A percentile compares a stretch with the other conserved stretches of the same genome.
These are phyloP conservation scores for Capniomyces stellatus DNA, from an alignment of 371 early-diverging fungal genomes.

Conservation along the genomic window DNA sequence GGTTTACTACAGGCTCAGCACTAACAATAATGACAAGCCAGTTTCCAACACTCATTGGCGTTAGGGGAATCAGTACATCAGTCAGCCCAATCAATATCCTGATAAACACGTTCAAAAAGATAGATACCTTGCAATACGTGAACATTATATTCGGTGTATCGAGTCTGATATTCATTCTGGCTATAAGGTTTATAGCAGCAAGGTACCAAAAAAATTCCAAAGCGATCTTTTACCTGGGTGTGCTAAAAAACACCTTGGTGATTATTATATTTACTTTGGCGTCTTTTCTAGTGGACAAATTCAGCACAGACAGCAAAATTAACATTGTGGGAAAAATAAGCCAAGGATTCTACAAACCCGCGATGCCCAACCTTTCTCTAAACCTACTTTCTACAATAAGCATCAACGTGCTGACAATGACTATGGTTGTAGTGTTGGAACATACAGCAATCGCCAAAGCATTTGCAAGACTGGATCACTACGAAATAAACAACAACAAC, in stretches of 20 bases:
- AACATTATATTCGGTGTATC: slow-evolving; percentile 24
- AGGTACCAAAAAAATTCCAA: slow-evolving; percentile 2
- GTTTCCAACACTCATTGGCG: slow-evolving; percentile 51
- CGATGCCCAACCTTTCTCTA: slow-evolving; percentile 28
- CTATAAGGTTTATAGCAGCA: not conserved
- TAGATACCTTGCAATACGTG: slow-evolving; percentile 12
- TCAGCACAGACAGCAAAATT: slow-evolving; percentile 22
- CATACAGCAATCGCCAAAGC: slow-evolving; percentile 69
- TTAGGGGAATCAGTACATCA: slow-evolving; percentile 41
- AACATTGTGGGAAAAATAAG: slow-evolving; percentile 49
- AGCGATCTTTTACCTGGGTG: slow-evolving; percentile 3
- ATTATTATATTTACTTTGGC: slow-evolving; percentile 55
- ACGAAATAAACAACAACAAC: slow-evolving; percentile 50
- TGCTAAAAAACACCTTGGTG: slow-evolving; percentile 41
- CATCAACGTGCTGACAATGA: slow-evolving; percentile 37
- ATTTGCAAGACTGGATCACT: slow-evolving; percentile 45
- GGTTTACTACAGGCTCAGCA: slow-evolving; percentile 59
- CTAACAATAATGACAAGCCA: slow-evolving; percentile 61
- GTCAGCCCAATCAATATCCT: slow-evolving; percentile 36
- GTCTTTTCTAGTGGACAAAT: slow-evolving; percentile 39
- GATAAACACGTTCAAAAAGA: slow-evolving; percentile 30
- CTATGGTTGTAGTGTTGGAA: slow-evolving; percentile 64
- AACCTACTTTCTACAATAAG: slow-evolving; percentile 28
- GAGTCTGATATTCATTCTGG: not conserved
- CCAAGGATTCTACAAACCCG: slow-evolving; percentile 42